Evolutionary conservation across 768 basidiomycete genomes (phyloP).

Genomic region (Boletus reticuloceps): DNA sequence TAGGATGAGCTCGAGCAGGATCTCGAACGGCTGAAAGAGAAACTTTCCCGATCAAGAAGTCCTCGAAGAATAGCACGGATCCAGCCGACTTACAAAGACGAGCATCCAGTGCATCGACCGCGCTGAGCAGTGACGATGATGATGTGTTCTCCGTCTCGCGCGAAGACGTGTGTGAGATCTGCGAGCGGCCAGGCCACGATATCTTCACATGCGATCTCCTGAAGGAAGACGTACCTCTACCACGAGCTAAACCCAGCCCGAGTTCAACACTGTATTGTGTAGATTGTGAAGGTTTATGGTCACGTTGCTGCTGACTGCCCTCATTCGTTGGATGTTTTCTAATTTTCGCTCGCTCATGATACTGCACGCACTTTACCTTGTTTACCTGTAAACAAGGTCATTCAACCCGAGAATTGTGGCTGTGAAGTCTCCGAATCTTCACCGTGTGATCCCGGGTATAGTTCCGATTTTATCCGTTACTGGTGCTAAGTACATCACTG

Average conservation of each 20-base stretch:
- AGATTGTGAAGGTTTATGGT: conserved; percentile 80
- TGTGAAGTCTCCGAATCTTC: too few relatives aligned
- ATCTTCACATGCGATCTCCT: conserved; percentile 81
- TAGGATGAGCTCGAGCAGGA: conserved; percentile 89
- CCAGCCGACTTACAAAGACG: conserved; percentile 28
- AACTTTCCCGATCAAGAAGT: conserved; percentile 60
- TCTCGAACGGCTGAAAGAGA: conserved; percentile 72
- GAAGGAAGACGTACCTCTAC: conserved; percentile 46
- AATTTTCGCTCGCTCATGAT: conserved; percentile 18
- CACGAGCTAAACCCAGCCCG: conserved; percentile 12
- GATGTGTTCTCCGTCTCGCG: conserved; percentile 19
- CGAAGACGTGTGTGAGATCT: conserved; percentile 77
- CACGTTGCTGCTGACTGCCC: conserved; percentile 79
- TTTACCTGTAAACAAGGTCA: too few relatives aligned
- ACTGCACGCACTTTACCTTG: neutral
- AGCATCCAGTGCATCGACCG: conserved; percentile 20
- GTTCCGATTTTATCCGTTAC: too few relatives aligned
- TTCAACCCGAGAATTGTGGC: too few relatives aligned
- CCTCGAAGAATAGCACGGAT: conserved; percentile 44
- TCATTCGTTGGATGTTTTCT: conserved; percentile 86
- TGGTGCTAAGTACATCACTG: too few relatives aligned
- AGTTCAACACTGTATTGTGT: conserved; percentile 60
- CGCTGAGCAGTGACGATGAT: conserved; percentile 24
- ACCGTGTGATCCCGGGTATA: too few relatives aligned
- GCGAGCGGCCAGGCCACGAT: conserved; percentile 82